Evolutionary conservation across 2,329 filamentous ascomycete species (phyloP).

Genomic region (Immersiporthe knoxdaviesiana): DNA sequence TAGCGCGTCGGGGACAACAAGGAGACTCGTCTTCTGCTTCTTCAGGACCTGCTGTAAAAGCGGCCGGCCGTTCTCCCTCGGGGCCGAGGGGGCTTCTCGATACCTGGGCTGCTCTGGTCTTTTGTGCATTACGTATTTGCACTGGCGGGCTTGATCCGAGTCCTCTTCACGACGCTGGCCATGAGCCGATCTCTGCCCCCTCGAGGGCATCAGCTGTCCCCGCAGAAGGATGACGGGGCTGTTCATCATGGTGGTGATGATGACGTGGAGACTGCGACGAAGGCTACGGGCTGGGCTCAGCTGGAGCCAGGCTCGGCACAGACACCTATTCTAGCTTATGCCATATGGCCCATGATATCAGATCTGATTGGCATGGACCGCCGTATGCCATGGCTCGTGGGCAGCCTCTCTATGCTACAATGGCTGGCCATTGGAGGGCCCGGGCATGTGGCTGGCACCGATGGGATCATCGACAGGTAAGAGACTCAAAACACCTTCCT

Average conservation of each 20-base stretch:
- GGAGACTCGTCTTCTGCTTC: conserved; percentile 19
- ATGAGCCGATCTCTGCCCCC: conserved; percentile 70
- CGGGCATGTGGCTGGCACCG: conserved; percentile 71
- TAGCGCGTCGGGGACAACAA: conserved; percentile 35
- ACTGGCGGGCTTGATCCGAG: conserved; percentile 66
- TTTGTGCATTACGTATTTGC: conserved; percentile 59
- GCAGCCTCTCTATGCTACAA: conserved; percentile 75
- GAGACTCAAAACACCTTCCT: conserved; percentile 40
- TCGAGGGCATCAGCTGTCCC: conserved; percentile 40
- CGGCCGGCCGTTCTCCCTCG: conserved; percentile 17
- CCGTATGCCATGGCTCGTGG: conserved; percentile 91
- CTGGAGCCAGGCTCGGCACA: conserved; percentile 39
- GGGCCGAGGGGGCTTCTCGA: conserved; percentile 41
- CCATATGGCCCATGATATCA: conserved; percentile 73
- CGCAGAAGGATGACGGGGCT: conserved; percentile 35
- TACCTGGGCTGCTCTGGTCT: conserved; percentile 57
- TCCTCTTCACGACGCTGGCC: conserved; percentile 65
- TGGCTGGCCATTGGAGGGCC: conserved; percentile 74
- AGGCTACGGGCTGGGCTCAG: conserved; percentile 33
- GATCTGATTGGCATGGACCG: conserved; percentile 72
- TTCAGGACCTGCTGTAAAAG: conserved; percentile 28
- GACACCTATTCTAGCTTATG: conserved; percentile 75
- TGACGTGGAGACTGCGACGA: conserved; percentile 29
- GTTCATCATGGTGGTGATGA: conserved; percentile 32
- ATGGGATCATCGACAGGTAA: conserved; percentile 90